Evolutionary conservation across 2,329 filamentous ascomycete genomes (phyloP), one percentile per base, ranked within the genome.

Genomic region (Raffaelea deltoideospora): DNA sequence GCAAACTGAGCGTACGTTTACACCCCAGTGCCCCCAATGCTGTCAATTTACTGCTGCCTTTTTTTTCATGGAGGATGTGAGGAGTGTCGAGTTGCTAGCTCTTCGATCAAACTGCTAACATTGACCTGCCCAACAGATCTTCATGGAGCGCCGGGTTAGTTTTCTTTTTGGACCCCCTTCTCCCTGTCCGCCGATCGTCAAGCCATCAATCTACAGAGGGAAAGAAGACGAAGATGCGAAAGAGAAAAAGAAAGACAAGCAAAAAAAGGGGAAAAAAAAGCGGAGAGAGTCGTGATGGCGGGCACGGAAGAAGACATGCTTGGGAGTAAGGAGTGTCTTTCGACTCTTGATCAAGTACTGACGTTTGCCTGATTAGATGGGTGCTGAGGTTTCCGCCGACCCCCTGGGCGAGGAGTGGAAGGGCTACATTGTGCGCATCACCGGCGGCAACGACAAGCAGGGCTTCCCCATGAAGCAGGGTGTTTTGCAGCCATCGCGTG

Each of bases 401-500:
- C 81, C 79, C 61, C 76, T 98, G 58, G 90, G 90, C 59, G 87
- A 96, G 61, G 90, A 98, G 72, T 98, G 93, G 83, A 95, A 95
- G 77, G 90, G 90, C 67, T 98, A 98, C 76, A 79, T 98, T 72
- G 86, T 98, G 80, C 81, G 78, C 64, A 96, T 98, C 73, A 98
- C 90, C 57, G 92, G 90, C 60, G 90, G 92, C 63, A 98, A 98
- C 82, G 90, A 98, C 83, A 98, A 98, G 85, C 92, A 98, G 76
- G 90, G 90, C 73, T 98, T 98, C 79, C 90, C 90, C 55, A 98
- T 98, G 90, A 98, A 98, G 86, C 92, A 98, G 80, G 90, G 90
- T 76, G 83, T 93, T 64, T 88, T 98, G 76, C 83, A 93, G 67
- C 87, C 90, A 57, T 90, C 84, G 64, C 90, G 90, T 90, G 90